Evolutionary conservation across 2,329 filamentous ascomycete species (phyloP).

Genomic region (Cordyceps farinosa): DNA sequence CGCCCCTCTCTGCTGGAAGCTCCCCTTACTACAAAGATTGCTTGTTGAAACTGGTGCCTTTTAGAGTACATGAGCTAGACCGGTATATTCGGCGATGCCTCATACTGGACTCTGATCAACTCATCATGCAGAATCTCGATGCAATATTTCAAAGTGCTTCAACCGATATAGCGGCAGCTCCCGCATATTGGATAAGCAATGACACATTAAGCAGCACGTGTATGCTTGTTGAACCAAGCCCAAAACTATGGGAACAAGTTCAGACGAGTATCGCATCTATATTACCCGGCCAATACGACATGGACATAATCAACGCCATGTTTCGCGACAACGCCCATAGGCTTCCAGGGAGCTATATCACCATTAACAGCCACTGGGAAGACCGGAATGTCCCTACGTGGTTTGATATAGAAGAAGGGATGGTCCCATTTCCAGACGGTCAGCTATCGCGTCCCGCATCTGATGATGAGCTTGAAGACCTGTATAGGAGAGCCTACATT

Average conservation of each 20-base stretch:
- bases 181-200: conserved; percentile 21
- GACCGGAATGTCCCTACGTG: conserved; percentile 21
- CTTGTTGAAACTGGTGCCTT: conserved; percentile 21
- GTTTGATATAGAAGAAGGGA: conserved; percentile 6
- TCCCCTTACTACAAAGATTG: conserved; percentile 19
- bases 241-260: conserved; percentile 18
- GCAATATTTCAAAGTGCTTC: conserved; percentile 19
- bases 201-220: conserved; percentile 21
- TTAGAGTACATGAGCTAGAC: conserved; percentile 21
- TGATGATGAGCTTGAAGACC: conserved; percentile 14
- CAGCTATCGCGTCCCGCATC: not conserved
- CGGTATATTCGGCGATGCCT: conserved; percentile 15
- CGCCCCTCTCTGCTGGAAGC: conserved; percentile 13
- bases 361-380: conserved; percentile 23
- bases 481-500: conserved; percentile 20
- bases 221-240: conserved; percentile 21
- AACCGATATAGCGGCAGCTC: conserved; percentile 18
- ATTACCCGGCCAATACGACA: conserved; percentile 20
- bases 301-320: conserved; percentile 22
- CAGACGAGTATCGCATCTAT: conserved; percentile 3
- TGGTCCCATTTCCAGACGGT: not conserved
- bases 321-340: conserved; percentile 8
- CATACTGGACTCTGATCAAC: conserved; percentile 22
- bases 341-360: conserved; percentile 18
- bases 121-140: conserved; percentile 21